Evolutionary conservation across 352 stramenopile species (phyloP).

Genomic region (Thraustochytrium striatum): DNA sequence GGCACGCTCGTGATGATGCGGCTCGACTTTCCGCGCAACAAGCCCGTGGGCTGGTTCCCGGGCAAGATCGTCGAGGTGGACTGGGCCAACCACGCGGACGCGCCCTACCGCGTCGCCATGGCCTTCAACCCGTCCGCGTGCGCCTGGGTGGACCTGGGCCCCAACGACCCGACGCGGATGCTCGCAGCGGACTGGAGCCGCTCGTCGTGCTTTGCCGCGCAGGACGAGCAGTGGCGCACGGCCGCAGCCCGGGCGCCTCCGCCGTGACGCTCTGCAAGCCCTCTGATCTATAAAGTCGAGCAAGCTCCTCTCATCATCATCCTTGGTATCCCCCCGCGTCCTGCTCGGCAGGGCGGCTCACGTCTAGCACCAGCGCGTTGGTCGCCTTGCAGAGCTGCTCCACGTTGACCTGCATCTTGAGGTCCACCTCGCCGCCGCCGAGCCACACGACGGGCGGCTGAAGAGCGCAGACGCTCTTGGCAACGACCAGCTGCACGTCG

Average conservation of each 20-base stretch:
- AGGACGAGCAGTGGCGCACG: constrained; percentile 25
- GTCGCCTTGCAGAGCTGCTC: constrained; percentile 20
- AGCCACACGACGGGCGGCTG: background rate
- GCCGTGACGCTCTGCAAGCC: too few species aligned
- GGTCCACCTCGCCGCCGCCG: constrained; percentile 34
- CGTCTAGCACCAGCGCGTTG: background rate
- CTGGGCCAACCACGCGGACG: constrained; percentile 15
- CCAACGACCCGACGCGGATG: constrained; percentile 41
- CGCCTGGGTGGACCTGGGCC: constrained; percentile 19
- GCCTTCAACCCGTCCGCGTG: constrained; percentile 14
- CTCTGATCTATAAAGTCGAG: too few species aligned
- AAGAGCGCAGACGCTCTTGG: background rate
- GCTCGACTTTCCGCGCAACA: constrained; percentile 7
- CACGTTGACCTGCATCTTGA: constrained; percentile 34
- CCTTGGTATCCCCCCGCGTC: too few species aligned
- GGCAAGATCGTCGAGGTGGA: constrained; percentile 40
- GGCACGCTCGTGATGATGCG: constrained; percentile 31
- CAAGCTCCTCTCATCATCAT: too few species aligned
- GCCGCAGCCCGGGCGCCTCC: too few species aligned
- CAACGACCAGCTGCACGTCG: constrained; percentile 1
- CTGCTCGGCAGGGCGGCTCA: too few species aligned
- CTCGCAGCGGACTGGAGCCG: constrained; percentile 28
- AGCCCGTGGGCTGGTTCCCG: constrained; percentile 30
- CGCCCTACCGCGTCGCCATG: constrained; percentile 13
- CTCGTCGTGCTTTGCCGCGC: background rate